Evolutionary conservation across 2,329 filamentous ascomycete genomes (phyloP).

Genomic region (Neofusicoccum cordaticola): DNA sequence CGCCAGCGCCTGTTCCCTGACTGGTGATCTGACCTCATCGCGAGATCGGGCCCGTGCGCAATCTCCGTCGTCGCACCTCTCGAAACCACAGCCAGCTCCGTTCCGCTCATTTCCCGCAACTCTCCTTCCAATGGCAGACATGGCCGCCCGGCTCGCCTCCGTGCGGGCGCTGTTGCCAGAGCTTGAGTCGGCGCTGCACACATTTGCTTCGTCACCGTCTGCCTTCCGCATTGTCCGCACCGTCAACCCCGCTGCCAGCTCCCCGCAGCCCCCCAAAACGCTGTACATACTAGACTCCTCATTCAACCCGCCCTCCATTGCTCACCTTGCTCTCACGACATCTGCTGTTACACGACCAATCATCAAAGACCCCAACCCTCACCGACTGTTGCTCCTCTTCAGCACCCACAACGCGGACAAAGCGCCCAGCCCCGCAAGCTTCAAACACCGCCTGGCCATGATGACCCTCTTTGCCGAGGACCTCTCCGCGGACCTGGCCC

Average conservation of each 20-base stretch:
- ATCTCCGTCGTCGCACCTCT: slow-evolving; percentile 7
- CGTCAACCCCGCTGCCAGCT: slow-evolving; percentile 29
- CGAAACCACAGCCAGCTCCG: background rate
- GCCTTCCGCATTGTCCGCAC: slow-evolving; percentile 36
- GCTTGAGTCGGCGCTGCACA: slow-evolving; percentile 31
- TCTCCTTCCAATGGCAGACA: slow-evolving; percentile 23
- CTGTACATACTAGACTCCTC: slow-evolving; percentile 65
- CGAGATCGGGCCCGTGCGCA: slow-evolving; percentile 14
- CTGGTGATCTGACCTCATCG: slow-evolving; percentile 9
- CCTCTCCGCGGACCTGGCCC: slow-evolving; percentile 28
- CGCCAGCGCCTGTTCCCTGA: slow-evolving; percentile 15
- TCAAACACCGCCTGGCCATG: slow-evolving; percentile 66
- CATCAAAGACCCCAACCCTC: slow-evolving; percentile 32
- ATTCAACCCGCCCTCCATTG: slow-evolving; percentile 63
- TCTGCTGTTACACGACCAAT: slow-evolving; percentile 46
- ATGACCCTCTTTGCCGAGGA: slow-evolving; percentile 68
- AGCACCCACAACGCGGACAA: slow-evolving; percentile 66
- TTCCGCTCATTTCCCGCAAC: background rate
- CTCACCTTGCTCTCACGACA: slow-evolving; percentile 56
- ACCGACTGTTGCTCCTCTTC: slow-evolving; percentile 57
- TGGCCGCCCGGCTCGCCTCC: slow-evolving; percentile 29
- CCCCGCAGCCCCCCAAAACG: slow-evolving; percentile 39
- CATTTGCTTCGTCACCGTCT: slow-evolving; percentile 31
- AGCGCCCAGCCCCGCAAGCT: slow-evolving; percentile 63
- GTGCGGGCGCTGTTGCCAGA: slow-evolving; percentile 29